These are phyloP conservation scores for Filobasidium wieringae DNA, from an alignment of 768 basidiomycete species.

Conservation along the genomic window DNA sequence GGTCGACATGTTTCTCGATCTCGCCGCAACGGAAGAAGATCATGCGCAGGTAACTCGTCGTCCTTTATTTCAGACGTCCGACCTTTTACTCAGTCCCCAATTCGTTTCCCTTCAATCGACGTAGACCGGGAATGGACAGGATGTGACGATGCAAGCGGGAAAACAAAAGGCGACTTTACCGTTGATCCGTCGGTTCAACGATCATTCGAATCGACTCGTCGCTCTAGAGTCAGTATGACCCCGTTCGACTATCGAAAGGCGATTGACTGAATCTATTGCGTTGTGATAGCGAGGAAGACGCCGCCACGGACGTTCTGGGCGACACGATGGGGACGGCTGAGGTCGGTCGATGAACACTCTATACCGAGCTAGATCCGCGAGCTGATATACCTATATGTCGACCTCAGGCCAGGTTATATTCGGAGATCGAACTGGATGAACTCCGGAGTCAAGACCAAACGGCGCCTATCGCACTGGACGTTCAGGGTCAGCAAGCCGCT, in stretches of 20 bases:
- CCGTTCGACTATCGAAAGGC: slow-evolving; percentile 48
- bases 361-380: background rate
- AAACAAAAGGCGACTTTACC: slow-evolving; percentile 76
- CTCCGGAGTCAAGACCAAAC: slow-evolving; percentile 58
- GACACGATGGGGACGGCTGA: slow-evolving; percentile 16
- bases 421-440: slow-evolving; percentile 74
- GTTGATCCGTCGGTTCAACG: slow-evolving; percentile 91
- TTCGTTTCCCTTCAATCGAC: slow-evolving; percentile 1
- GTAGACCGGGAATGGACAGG: slow-evolving; percentile 77
- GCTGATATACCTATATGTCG: background rate
- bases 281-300: slow-evolving; percentile 40
- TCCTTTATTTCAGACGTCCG: background rate
- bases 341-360: slow-evolving; percentile 4
- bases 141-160: slow-evolving; percentile 92
- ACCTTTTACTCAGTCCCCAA: slow-evolving; percentile 3
- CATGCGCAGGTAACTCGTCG: slow-evolving; percentile 67
- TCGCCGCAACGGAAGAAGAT: slow-evolving; percentile 80
- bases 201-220: slow-evolving; percentile 60
- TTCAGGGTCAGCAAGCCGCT: slow-evolving; percentile 72
- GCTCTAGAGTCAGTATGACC: slow-evolving; percentile 1
- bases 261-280: slow-evolving; percentile 24
- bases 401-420: slow-evolving; percentile 37
- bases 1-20: slow-evolving; percentile 67
- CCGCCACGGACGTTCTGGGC: slow-evolving; percentile 26
- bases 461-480: slow-evolving; percentile 64